Evolutionary conservation across 495 filamentous ascomycete species (phyloP).

Genomic region (Penicillium roqueforti): DNA sequence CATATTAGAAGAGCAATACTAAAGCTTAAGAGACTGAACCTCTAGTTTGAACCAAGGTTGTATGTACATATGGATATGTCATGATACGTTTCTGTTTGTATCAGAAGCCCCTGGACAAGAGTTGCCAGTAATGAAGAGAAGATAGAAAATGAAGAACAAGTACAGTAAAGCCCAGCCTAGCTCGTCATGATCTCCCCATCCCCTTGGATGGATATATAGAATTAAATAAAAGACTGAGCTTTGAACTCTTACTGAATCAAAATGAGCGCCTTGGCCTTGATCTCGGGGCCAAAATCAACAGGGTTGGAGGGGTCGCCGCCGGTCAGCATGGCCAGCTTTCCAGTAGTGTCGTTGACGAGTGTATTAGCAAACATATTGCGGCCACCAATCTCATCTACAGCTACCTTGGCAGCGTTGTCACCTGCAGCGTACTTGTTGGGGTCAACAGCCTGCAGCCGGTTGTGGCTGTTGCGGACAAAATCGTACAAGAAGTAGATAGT

Average conservation of each 20-base stretch:
- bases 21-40: background rate
- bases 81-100: background rate
- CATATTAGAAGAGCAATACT: background rate
- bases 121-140: background rate
- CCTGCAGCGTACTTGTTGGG: constrained; percentile 21
- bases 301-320: constrained; percentile 20
- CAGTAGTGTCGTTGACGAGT: constrained; percentile 26
- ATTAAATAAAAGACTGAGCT: background rate
- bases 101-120: background rate
- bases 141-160: background rate
- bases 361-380: constrained; percentile 28
- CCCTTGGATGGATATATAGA: background rate
- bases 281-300: constrained; percentile 27
- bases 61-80: background rate
- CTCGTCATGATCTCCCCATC: no score
- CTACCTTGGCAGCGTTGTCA: constrained; percentile 13
- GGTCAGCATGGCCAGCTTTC: constrained; percentile 25
- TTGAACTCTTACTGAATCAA: constrained; percentile 9
- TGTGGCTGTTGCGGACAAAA: constrained; percentile 32
- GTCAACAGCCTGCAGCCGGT: constrained; percentile 26
- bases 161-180: background rate
- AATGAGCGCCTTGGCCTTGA: constrained; percentile 20
- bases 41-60: background rate
- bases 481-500: constrained; percentile 34
- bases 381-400: constrained; percentile 24